phyloP scores from a whole-genome alignment of 164 flowering plant species.

The Santalum album region DNA sequence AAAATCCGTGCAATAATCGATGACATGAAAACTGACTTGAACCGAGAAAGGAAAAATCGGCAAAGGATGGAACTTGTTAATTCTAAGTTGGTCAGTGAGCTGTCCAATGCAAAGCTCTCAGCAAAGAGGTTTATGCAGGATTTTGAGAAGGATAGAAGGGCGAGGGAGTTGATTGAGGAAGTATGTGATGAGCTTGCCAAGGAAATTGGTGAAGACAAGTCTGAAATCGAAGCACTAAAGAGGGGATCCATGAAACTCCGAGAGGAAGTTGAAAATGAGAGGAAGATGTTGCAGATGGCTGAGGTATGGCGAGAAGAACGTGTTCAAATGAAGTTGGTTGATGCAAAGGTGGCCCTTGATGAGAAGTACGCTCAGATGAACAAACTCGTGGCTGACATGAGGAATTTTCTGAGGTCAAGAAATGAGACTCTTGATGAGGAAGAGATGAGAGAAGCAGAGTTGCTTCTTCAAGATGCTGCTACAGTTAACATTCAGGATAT shows the following conservation, averaged over 20 bases:
- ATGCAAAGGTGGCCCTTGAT: constrained; percentile 60
- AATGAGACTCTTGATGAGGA: constrained; percentile 15
- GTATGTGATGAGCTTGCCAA: constrained; percentile 75
- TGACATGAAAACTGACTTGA: constrained; percentile 55
- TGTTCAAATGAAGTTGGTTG: constrained; percentile 73
- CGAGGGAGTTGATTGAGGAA: constrained; percentile 55
- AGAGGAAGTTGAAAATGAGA: constrained; percentile 71
- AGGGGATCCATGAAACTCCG: constrained; percentile 43
- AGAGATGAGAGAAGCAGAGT: constrained; percentile 44
- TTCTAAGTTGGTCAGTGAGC: constrained; percentile 76
- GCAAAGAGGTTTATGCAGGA: constrained; percentile 77
- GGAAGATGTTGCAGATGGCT: constrained; percentile 77
- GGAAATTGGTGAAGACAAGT: constrained; percentile 65
- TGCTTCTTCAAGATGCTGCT: constrained; percentile 36
- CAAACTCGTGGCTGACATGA: constrained; percentile 35
- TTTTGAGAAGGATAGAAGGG: constrained; percentile 78
- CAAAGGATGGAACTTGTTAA: constrained; percentile 74
- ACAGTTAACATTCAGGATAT: constrained; percentile 38
- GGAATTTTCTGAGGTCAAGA: constrained; percentile 34
- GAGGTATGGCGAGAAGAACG: constrained; percentile 89
- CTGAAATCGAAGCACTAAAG: constrained; percentile 51
- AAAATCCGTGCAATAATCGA: constrained; percentile 75
- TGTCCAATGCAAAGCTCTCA: constrained; percentile 61
- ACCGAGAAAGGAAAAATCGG: constrained; percentile 69
- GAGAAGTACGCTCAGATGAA: constrained; percentile 53